Base-by-base conservation (phyloP, 371 early-diverging fungal genomes). In the Circinella minor region DNA sequence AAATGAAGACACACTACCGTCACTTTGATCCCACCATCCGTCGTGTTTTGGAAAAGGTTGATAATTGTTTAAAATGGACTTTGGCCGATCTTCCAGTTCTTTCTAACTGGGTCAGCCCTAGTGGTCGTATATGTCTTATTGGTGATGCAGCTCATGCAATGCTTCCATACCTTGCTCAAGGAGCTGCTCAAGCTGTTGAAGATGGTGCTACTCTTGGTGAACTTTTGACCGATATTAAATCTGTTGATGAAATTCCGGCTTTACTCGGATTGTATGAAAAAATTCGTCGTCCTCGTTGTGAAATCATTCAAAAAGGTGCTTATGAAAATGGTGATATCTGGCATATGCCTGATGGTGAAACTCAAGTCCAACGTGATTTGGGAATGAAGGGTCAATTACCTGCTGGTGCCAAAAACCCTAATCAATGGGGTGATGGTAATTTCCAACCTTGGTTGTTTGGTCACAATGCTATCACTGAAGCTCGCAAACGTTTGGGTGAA, bases 91-190 rank as follows among this genome's bases (percentile, higher is more conserved):
- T 76, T 4, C 76, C 76, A 3, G 60, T 73, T 14, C 66, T 76
- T 14, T 61, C 62, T 20, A 73, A 64, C 65, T 76, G 76, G 76
- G 71, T 76, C n/a, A 76, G 76, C 14, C 64, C 71, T 6, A 66
- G 69, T 8, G 76, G 76, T 11, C 67, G 66, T 38, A 63, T 73
- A 10, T 55, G 36, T 17, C 39, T 77, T 4, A 54, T 77, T 61
- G 77, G 77, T 5, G 77, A 77, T 60, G 74, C 77, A 38, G 74
- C 77, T 8, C 77, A 77, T 62, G 77, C 77, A 8, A 77, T 77
- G 77, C 60, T 72, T 36, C 71, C 77, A 10, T 73, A 73, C 59
- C 76, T 76, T 60, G 76, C 76, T 54, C 76, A 76, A 61, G 76
- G 76, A 5, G 76, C 76, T 34, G 76, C 76, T 14, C 70, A 70